Evolutionary conservation across 1,284 basidiomycete species (phyloP).

Genomic region (Macrocystidia cucumis): DNA sequence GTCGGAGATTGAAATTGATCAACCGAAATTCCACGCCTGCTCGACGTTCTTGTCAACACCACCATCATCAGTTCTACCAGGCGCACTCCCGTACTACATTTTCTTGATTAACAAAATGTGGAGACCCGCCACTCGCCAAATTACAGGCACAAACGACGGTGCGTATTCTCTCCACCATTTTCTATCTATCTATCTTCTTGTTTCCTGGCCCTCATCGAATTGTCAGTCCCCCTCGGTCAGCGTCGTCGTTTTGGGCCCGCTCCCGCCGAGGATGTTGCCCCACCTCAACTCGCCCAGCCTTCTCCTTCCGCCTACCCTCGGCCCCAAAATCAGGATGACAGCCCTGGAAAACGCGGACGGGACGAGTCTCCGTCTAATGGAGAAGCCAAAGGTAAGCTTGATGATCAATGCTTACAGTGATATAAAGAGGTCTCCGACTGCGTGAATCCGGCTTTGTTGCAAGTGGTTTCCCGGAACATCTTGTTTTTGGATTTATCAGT

Average conservation of each 20-base stretch:
- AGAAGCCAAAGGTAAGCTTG: slow-evolving; percentile 51
- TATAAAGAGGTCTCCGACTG: no score
- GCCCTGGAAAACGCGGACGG: slow-evolving; percentile 46
- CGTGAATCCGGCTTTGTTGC: no score
- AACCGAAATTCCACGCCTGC: slow-evolving; percentile 9
- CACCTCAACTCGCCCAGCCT: slow-evolving; percentile 78
- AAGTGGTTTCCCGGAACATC: slow-evolving; percentile 9
- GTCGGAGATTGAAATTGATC: slow-evolving; percentile 20
- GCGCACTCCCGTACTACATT: slow-evolving; percentile 14
- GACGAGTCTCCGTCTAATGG: slow-evolving; percentile 48
- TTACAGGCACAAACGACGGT: slow-evolving; percentile 82
- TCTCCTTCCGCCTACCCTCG: slow-evolving; percentile 79
- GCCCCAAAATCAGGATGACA: slow-evolving; percentile 45
- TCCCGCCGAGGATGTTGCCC: slow-evolving; percentile 63
- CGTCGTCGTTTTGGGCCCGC: slow-evolving; percentile 86
- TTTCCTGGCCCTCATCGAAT: no score
- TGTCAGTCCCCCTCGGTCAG: slow-evolving; percentile 67
- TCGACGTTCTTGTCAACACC: slow-evolving; percentile 19
- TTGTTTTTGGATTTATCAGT: slow-evolving; percentile 14
- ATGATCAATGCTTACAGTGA: slow-evolving; percentile 13
- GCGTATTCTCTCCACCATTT: slow-evolving; percentile 13
- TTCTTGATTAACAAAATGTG: slow-evolving; percentile 59
- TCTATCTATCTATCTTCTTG: slow-evolving; percentile 13
- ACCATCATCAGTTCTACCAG: slow-evolving; percentile 18
- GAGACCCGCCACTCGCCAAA: slow-evolving; percentile 80